Evolutionary conservation across 768 basidiomycete species (phyloP), one percentile per base, ranked within the genome.

Genomic region (Boletus bicolor): DNA sequence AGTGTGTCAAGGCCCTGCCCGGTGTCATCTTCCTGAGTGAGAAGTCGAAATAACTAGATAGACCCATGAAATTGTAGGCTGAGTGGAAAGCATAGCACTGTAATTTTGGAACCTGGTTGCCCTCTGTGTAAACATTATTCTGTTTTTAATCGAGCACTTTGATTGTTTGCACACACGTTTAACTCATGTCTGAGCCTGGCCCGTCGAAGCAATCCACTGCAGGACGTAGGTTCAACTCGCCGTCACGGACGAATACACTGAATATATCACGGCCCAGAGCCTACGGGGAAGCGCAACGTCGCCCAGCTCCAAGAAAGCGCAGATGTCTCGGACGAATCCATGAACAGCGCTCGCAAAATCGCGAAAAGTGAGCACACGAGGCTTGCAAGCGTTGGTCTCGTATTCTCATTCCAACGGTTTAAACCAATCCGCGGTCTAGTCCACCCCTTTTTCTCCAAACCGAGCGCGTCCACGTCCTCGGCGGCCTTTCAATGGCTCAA

Each of bases 21-120:
- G 95, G 95, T 69, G 94, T 98, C 64, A 89, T 88, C 12, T 93
- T 87, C 66, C 75, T 98, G 65, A 93, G 91, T 59, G 86, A 90
- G 74, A 95, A 93, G 72, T 76, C 59, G 0, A 57, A 49, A 38
- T 69, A 12, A 66, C 45, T 56, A 32, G 57, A 55, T 49, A 48
- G 49, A 55, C 3, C 12, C 1, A 10, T 26, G 49, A 49, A 46
- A n/a, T 44, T 39, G 14, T 67, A 68, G 57, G 58, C 50, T 34
- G 45, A 32, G 11, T 24, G 9, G 30, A 35, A 34, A 24, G 44
- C 21, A 49, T 30, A 14, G 11, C 48, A 30, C 48, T 65, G 66
- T 66, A 68, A 35, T 51, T 53, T 46, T 49, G 10, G 49, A 15
- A 55, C 38, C 1, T 28, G 28, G 51, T 53, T 52, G 51, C 35